Evolutionary conservation across 2,329 filamentous ascomycete genomes (phyloP).

Genomic region (Periglandula ipomoeae): DNA sequence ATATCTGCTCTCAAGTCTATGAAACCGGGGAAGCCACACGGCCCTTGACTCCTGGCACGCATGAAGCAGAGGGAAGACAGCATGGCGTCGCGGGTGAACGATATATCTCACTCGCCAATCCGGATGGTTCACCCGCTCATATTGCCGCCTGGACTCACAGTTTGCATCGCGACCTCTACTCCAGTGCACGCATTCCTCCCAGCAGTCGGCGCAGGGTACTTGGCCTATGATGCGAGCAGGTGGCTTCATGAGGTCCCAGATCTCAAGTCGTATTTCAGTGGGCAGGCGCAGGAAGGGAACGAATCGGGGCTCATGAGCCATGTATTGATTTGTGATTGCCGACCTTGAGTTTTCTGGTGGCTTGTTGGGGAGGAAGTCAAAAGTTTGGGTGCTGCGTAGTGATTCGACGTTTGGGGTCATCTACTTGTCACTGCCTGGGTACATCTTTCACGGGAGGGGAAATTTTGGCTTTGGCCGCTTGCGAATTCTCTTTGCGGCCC

Average conservation of each 20-base stretch:
- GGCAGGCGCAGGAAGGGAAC: slow-evolving; percentile 1
- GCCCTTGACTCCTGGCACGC: slow-evolving; percentile 6
- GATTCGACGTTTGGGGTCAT: too few species aligned
- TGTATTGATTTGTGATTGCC: neutral
- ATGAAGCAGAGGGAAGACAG: slow-evolving; percentile 8
- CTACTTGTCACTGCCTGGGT: too few species aligned
- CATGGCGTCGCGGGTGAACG: slow-evolving; percentile 6
- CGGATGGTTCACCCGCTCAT: slow-evolving; percentile 12
- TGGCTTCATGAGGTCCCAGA: slow-evolving; percentile 6
- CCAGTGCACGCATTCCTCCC: neutral
- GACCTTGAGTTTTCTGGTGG: neutral
- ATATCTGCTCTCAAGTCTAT: neutral
- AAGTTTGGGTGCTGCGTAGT: too few species aligned
- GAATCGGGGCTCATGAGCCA: slow-evolving; percentile 1
- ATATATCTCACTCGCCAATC: slow-evolving; percentile 9
- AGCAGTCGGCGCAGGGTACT: slow-evolving; percentile 6
- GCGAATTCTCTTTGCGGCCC: too few species aligned
- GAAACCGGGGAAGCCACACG: slow-evolving; percentile 6
- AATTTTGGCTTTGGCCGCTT: neutral
- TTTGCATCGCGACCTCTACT: neutral
- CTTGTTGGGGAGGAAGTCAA: too few species aligned
- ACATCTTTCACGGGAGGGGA: too few species aligned
- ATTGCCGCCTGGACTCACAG: slow-evolving; percentile 1
- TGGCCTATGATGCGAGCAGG: slow-evolving; percentile 7
- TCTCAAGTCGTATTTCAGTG: slow-evolving; percentile 3